A percentile compares a stretch with the other conserved stretches of the same genome.
These are phyloP conservation scores for Lineolata rhizophorae DNA, from an alignment of 495 filamentous ascomycete genomes.

Conservation along the genomic window DNA sequence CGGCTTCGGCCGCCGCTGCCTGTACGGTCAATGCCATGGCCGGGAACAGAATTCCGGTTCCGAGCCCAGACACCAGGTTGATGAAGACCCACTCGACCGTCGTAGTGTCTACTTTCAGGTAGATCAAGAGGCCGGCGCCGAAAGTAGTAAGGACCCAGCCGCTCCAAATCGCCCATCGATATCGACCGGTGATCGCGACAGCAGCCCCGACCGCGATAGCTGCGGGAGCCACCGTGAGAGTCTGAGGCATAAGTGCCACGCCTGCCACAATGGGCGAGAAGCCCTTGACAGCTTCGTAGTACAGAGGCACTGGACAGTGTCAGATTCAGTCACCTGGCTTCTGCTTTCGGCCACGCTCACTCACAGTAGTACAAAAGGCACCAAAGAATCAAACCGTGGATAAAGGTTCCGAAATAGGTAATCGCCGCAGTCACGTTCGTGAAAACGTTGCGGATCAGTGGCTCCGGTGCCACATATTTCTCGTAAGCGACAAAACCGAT, in stretches of 20 bases:
- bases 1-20: conserved; percentile 21
- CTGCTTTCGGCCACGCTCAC: too few species aligned
- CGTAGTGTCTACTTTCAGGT: conserved; percentile 23
- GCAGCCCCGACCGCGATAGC: conserved; percentile 24
- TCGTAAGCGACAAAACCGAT: conserved; percentile 14
- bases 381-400: conserved; percentile 31
- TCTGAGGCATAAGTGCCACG: conserved; percentile 34
- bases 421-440: conserved; percentile 22
- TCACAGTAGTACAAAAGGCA: conserved; percentile 7
- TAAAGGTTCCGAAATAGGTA: conserved; percentile 25
- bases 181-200: conserved; percentile 24
- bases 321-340: too few species aligned
- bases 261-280: conserved; percentile 31
- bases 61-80: conserved; percentile 25
- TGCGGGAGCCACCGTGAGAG: conserved; percentile 28
- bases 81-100: conserved; percentile 25
- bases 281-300: conserved; percentile 36
- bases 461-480: conserved; percentile 21
- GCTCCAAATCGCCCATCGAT: conserved; percentile 27
- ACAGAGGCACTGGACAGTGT: conserved; percentile 43
- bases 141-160: conserved; percentile 29
- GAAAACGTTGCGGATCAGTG: conserved; percentile 34
- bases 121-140: conserved; percentile 24
- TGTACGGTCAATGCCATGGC: conserved; percentile 28
- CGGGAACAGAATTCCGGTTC: conserved; percentile 28